Base-by-base conservation (phyloP, 202 grass and related monocot species). In the Digitaria exilis region DNA sequence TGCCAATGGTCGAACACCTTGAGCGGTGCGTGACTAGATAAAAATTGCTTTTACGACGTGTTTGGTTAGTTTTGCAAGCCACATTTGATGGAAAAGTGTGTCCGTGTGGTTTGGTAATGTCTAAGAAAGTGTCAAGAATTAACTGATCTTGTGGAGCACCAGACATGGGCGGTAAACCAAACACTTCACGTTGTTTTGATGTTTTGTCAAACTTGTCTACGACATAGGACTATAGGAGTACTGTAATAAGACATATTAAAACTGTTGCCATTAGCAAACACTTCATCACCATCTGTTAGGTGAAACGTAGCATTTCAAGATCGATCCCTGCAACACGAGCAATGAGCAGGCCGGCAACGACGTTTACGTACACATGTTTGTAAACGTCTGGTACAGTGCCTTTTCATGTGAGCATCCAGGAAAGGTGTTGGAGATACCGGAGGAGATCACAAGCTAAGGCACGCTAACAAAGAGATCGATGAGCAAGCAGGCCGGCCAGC, bases 351-450 rank as follows among this genome's bases (percentile, higher is more conserved):
- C 46, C 31, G 43, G 35, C 46, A n/a, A 18, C 3, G 7, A 19
- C 9, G 9, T 69, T 14, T 5, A 17, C 19, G n/a, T 5, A 17
- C 19, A 31, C 50, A 49, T 10, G 54, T 25, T 58, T 26, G 22
- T 1, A 14, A 58, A 58, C 22, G 11, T 58, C 55, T 0, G 11
- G 22, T 9, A 58, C 55, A 2, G 69, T 15, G 4, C 43, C 79
- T 81, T 82, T 87, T 73, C 73, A 45, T 55, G 80, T 71, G 65
- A 56, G 26, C 64, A 87, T 77, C 55, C 32, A 71, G 22, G 46
- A 82, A 86, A 63, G 54, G 21, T 32, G 16, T 54, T 54, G 68
- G 22, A 73, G 74, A 83, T 88, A 34, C 34, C n/a, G 3, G 48
- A 79, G 46, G 74, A 29, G 46, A 88, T 88, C 86, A 79, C 73